These are phyloP conservation scores for Thalassiosira delicatula DNA, from an alignment of 352 stramenopile species.

Conservation along the genomic window DNA sequence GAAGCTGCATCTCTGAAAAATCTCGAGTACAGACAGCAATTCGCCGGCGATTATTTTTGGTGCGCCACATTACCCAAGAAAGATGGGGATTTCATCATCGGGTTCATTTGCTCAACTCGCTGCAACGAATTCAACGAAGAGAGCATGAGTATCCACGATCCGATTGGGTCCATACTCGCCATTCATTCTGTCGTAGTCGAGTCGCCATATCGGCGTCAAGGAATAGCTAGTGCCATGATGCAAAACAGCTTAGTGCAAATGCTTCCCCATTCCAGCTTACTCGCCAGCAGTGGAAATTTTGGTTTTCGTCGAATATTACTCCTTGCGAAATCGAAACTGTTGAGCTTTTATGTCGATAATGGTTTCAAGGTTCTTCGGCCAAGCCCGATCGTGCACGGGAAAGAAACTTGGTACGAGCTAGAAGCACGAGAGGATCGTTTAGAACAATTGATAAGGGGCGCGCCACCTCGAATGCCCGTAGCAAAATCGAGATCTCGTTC, in stretches of 20 bases:
- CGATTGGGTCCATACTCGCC: conserved; percentile 80
- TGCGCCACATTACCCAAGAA: conserved; percentile 75
- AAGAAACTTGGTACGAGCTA: conserved; percentile 85
- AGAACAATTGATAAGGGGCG: conserved; percentile 3
- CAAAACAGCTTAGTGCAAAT: conserved; percentile 75
- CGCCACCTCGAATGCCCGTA: no score
- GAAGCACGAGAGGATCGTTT: conserved; percentile 14
- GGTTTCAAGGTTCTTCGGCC: conserved; percentile 81
- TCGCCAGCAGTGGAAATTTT: no score
- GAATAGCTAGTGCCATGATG: conserved; percentile 81
- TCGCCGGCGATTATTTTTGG: conserved; percentile 73
- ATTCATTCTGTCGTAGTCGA: conserved; percentile 87
- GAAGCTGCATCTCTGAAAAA: conserved; percentile 82
- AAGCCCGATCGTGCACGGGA: conserved; percentile 84
- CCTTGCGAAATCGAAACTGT: no score
- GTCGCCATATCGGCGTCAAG: conserved; percentile 70
- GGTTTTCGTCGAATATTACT: no score
- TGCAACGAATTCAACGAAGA: conserved; percentile 76
- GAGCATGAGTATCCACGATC: conserved; percentile 85
- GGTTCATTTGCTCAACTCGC: conserved; percentile 87
- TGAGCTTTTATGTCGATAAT: no score
- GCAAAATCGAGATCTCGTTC: conserved; percentile 21
- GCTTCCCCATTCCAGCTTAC: no score
- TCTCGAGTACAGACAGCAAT: conserved; percentile 81
- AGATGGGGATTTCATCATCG: conserved; percentile 77